These are phyloP conservation scores for Ogataea allantospora DNA, from an alignment of 805 yeast genomes.

Conservation along the genomic window DNA sequence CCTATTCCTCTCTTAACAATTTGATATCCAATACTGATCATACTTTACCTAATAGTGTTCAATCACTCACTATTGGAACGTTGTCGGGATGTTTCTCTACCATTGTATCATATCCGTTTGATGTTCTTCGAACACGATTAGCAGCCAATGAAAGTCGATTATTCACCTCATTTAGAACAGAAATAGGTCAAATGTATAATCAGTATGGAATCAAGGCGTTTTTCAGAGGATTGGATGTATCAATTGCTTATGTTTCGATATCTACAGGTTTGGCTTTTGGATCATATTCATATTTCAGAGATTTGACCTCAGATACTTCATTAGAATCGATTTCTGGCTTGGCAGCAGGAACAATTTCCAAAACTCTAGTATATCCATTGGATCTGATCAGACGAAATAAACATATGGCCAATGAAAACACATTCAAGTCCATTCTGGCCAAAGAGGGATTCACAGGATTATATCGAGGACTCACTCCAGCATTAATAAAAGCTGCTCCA, in stretches of 20 bases:
- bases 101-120: conserved; percentile 79
- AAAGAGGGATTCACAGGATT: conserved; percentile 66
- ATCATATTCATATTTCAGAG: conserved; percentile 54
- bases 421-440: conserved; percentile 26
- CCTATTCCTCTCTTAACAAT: conserved; percentile 57
- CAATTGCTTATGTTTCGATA: conserved; percentile 62
- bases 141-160: conserved; percentile 55
- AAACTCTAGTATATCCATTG: conserved; percentile 76
- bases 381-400: conserved; percentile 78
- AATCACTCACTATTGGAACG: conserved; percentile 64
- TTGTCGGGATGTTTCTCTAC: conserved; percentile 78
- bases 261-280: conserved; percentile 76
- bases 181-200: conserved; percentile 35
- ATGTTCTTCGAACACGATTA: conserved; percentile 80
- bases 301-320: conserved; percentile 34
- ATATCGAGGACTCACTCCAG: conserved; percentile 71
- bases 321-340: conserved; percentile 64
- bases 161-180: conserved; percentile 34
- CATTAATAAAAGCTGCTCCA: conserved; percentile 78
- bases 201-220: conserved; percentile 44
- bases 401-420: conserved; percentile 48
- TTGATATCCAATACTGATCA: conserved; percentile 32
- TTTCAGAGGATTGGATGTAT: conserved; percentile 48
- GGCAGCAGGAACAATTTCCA: conserved; percentile 73
- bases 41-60: conserved; percentile 36